Evolutionary conservation across 768 basidiomycete species (phyloP), one percentile per base, ranked within the genome.

Genomic region (Suillus clintonianus): DNA sequence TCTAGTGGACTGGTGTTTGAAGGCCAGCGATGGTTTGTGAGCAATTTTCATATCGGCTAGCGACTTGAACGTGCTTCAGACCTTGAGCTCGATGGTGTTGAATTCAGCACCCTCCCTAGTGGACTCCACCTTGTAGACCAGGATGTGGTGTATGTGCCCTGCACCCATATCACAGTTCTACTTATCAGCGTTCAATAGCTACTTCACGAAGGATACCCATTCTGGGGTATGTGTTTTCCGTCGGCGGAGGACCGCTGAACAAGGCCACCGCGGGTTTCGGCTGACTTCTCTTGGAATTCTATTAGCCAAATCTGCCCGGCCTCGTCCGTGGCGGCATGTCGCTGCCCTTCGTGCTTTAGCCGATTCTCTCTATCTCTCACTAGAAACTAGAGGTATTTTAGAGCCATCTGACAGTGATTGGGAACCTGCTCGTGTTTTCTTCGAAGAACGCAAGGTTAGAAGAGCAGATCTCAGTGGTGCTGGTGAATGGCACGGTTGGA

Each of bases 81-180:
- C 70, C 70, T 92, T 60, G 83, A 81, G 66, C 81, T 93, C 19
- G 86, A 88, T 34, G 82, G 86, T 68, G 81, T 94, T 59, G 93
- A 94, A 74, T 95, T 93, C 74, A 92, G 85, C 68, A 86, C 86
- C 7, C 81, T 95, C 13, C 93, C 93, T 0, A 93, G 91, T 66
- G 92, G 92, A 1, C 78, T 95, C 5, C 93, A 95, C 74, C 79
- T 88, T 0, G 85, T 94, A 27, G 91, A 93, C 68, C 82, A 84
- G 41, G 92, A 94, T 70, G 87, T 92, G 30, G 83, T 95, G 91
- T 93, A 73, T 70, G 89, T 78, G 30, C 43, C 24, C 15, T 47
- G 59, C 17, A 13, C 37, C n/a, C 39, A 47, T 45, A 59, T 36
- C 37, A 34, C 39, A 61, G 37, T 41, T 24, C 19, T 30, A 45